Percentiles rank a stretch among this genome's conserved stretches.
Evolutionary conservation across 176 grass and related monocot genomes (phyloP).

Genomic region (Tillandsia fasciculata): DNA sequence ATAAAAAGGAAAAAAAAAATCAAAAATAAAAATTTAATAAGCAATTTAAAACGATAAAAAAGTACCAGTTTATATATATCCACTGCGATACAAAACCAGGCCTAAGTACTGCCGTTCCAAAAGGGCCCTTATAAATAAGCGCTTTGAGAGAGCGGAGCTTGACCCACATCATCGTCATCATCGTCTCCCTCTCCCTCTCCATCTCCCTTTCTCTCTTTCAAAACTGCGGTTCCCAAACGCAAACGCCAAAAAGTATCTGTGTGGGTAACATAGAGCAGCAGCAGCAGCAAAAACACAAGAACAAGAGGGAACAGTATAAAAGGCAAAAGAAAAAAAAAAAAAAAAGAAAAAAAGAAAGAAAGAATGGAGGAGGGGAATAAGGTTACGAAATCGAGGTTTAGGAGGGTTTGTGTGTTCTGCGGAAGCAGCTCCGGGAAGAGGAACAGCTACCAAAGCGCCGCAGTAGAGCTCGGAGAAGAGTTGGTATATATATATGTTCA

Average conservation of each 20-base stretch:
- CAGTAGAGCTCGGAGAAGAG: conserved; percentile 78
- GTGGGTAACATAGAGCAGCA: neutral
- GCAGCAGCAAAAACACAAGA: neutral
- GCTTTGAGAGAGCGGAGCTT: too few species aligned
- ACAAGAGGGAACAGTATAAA: neutral
- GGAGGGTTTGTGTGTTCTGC: conserved; percentile 94
- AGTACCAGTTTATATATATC: too few species aligned
- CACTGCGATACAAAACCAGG: too few species aligned
- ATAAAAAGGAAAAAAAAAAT: too few species aligned
- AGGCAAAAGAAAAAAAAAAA: neutral
- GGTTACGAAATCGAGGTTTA: conserved; percentile 43
- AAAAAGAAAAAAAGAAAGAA: neutral
- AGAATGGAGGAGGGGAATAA: conserved; percentile 6
- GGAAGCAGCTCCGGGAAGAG: conserved; percentile 97
- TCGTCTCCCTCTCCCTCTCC: neutral
- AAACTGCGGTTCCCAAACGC: neutral
- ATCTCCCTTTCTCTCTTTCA: neutral
- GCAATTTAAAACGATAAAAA: too few species aligned
- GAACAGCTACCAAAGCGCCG: conserved; percentile 80
- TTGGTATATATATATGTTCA: conserved; percentile 25
- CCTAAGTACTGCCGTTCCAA: too few species aligned
- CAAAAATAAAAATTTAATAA: too few species aligned
- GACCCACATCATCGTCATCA: neutral
- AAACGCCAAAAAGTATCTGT: neutral
- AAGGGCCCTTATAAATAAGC: too few species aligned